Evolutionary conservation across 2,329 filamentous ascomycete genomes (phyloP), one percentile per base, ranked within the genome.

Genomic region (Juglanconis juglandina): DNA sequence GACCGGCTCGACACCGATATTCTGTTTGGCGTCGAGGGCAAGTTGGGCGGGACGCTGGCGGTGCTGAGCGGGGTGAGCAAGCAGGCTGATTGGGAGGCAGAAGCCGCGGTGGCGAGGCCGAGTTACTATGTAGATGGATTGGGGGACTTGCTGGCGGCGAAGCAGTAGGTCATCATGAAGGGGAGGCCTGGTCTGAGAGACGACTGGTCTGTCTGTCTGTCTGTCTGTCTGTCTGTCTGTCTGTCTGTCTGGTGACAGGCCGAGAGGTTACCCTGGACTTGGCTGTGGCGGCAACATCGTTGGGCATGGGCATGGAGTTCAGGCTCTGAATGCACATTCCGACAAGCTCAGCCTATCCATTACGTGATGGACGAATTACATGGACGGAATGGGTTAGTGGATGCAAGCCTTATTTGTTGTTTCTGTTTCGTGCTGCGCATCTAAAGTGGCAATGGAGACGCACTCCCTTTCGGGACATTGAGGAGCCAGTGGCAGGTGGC

Each of bases 1-100:
- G 95, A 99, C 74, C 83, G 95, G 35, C 79, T 96, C 65, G 91
- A 98, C 73, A 99, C 95, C 0, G 95, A 99, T 75, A 98, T 99
- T 72, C 87, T 90, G 72, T 99, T 99, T 72, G 95, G 95, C 3
- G 84, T 97, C 64, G 89, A 98, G 71, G 94, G 94, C 0, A 88
- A 89, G 65, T 81, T 99, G 34, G 95, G 95, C 17, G 95, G 95
- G 0, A 98, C 95, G 0, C 76, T 99, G 67, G 91, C 89, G 44
- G 95, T 99, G 5, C 78, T 96, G 73, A 97, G 93, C 0, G 95
- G 95, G 14, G 94, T 99, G 14, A 88, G 84, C 69, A 89, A 89
- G 75, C 92, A 94, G 75, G 89, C 89, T 58, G 90, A 97, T 61
- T 91, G 93, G 79, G 81, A 92, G 68, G 87, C 85, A 24, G 80